These are phyloP conservation scores for Gymnopus androsaceus DNA, from an alignment of 1,284 basidiomycete species.

Conservation along the genomic window DNA sequence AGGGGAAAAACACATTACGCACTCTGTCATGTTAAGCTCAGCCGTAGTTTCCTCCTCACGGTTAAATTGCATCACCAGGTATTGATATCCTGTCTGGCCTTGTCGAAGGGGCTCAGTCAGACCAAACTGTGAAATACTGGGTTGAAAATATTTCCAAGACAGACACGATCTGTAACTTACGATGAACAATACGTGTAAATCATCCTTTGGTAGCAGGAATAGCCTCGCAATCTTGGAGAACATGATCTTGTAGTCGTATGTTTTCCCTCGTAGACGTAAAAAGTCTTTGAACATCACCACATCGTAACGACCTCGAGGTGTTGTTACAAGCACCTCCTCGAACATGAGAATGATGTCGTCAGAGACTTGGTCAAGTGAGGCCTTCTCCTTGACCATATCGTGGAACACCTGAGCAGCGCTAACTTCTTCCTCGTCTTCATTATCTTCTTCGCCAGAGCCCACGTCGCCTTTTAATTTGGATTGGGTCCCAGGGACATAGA, in stretches of 20 bases:
- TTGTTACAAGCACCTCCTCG: constrained; percentile 95
- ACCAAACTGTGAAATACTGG: constrained; percentile 59
- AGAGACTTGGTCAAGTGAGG: constrained; percentile 90
- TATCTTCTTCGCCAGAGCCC: constrained; percentile 71
- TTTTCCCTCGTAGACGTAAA: constrained; percentile 93
- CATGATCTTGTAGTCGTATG: constrained; percentile 98
- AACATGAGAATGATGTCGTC: constrained; percentile 96
- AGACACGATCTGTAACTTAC: constrained; percentile 45
- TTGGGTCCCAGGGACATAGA: constrained; percentile 90
- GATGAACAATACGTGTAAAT: constrained; percentile 94
- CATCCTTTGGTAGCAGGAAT: constrained; percentile 96
- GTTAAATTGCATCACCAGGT: constrained; percentile 96
- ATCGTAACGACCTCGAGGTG: constrained; percentile 95
- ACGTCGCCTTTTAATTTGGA: constrained; percentile 71
- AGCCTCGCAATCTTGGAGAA: constrained; percentile 89
- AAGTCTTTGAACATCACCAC: constrained; percentile 98
- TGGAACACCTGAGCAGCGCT: constrained; percentile 97
- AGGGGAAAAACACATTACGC: constrained; percentile 30
- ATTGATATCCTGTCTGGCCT: constrained; percentile 97
- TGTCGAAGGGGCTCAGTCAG: constrained; percentile 94
- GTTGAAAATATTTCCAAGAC: constrained; percentile 3
- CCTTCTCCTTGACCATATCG: constrained; percentile 94
- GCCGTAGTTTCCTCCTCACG: constrained; percentile 97
- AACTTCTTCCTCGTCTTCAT: constrained; percentile 73
- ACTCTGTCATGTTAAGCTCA: constrained; percentile 94